A percentile compares a stretch with the other conserved stretches of the same genome.
These are phyloP conservation scores for Leptographium lundbergii DNA, from an alignment of 2,329 filamentous ascomycete genomes.

Conservation along the genomic window DNA sequence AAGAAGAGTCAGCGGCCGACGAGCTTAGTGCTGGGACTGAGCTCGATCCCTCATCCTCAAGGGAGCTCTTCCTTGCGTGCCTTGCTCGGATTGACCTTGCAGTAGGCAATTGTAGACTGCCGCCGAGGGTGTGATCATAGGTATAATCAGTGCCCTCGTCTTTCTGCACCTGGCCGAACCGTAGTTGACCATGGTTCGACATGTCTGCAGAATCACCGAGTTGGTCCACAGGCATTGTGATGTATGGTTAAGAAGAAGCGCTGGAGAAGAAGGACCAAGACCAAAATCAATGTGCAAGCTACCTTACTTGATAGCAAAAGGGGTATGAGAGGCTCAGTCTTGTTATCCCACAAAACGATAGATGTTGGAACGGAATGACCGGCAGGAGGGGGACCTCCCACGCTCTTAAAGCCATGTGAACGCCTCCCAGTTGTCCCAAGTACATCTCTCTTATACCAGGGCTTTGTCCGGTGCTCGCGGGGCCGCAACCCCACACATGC, in stretches of 20 bases:
- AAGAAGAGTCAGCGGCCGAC: not conserved
- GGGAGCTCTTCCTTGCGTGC: not conserved
- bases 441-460: not conserved
- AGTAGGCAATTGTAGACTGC: not conserved
- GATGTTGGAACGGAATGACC: not conserved
- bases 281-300: not conserved
- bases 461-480: not conserved
- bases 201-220: not conserved
- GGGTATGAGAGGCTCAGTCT: not conserved
- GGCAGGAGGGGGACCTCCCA: not conserved
- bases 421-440: not conserved
- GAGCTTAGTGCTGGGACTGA: not conserved
- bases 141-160: not conserved
- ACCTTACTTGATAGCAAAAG: not conserved
- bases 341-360: not conserved
- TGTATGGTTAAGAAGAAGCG: not conserved
- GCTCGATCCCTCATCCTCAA: not conserved
- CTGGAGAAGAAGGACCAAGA: not conserved
- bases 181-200: not conserved
- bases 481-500: not conserved
- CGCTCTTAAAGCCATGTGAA: not conserved
- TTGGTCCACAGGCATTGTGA: not conserved
- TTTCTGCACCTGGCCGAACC: not conserved
- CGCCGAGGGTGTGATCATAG: not conserved
- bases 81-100: not conserved